phyloP scores from a whole-genome alignment of 2,329 filamentous ascomycete genomes.

The Neurospora sp. region DNA sequence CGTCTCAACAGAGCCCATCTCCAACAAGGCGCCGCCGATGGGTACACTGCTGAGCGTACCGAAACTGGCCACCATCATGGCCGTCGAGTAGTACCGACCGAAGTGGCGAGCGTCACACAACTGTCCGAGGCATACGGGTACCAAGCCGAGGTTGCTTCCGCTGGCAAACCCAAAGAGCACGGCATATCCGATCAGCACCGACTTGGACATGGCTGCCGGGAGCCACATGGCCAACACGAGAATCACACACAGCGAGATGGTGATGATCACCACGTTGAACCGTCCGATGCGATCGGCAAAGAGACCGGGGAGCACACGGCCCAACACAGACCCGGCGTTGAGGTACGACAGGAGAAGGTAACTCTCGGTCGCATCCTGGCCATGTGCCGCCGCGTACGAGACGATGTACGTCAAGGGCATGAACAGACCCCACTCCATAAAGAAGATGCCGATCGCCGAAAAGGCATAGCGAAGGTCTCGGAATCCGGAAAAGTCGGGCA shows the following conservation, averaged over 20 bases:
- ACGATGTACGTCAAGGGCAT: slow-evolving; percentile 69
- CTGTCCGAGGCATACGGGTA: slow-evolving; percentile 73
- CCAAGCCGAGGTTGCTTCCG: slow-evolving; percentile 67
- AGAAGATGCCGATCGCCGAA: slow-evolving; percentile 53
- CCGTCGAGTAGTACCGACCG: slow-evolving; percentile 59
- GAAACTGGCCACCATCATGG: slow-evolving; percentile 68
- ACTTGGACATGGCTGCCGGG: slow-evolving; percentile 40
- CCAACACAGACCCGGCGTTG: slow-evolving; percentile 68
- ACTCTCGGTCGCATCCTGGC: slow-evolving; percentile 48
- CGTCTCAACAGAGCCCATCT: slow-evolving; percentile 17
- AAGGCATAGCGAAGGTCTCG: slow-evolving; percentile 48
- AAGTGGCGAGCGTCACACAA: slow-evolving; percentile 64
- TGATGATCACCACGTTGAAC: slow-evolving; percentile 69
- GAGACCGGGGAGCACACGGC: slow-evolving; percentile 65
- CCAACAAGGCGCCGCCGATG: slow-evolving; percentile 31
- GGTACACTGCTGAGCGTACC: slow-evolving; percentile 44
- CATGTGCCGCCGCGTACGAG: slow-evolving; percentile 55
- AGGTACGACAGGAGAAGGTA: slow-evolving; percentile 74
- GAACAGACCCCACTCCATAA: slow-evolving; percentile 62
- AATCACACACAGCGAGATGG: slow-evolving; percentile 46
- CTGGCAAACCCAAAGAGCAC: slow-evolving; percentile 70
- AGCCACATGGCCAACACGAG: slow-evolving; percentile 62
- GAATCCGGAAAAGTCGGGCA: slow-evolving; percentile 54
- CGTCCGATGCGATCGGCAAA: slow-evolving; percentile 67
- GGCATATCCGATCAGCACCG: slow-evolving; percentile 56